Evolutionary conservation across 164 flowering plant genomes (phyloP), one percentile per base, ranked within the genome.

Genomic region (Santalum album): DNA sequence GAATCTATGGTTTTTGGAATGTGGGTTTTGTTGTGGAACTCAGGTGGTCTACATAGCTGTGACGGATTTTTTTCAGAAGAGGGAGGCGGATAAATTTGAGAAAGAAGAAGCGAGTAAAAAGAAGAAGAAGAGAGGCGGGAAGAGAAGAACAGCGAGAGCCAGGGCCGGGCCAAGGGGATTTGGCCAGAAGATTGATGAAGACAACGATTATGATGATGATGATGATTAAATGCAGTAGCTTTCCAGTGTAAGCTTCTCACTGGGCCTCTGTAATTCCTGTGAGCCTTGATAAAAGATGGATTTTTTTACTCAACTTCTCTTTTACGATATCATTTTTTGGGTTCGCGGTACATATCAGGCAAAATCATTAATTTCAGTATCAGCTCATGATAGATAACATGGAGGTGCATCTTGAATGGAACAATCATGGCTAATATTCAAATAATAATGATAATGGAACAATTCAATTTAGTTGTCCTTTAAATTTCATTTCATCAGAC

Each of bases 41-140:
- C 78, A 89, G 96, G 89, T 83, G 17, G 54, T 86, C 46, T 85
- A 85, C 70, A 69, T 88, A 43, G 91, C 56, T 12, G 94, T 82
- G 57, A 77, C 82, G 12, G 94, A 89, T 70, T 89, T 78, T 71
- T 61, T 89, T 75, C 73, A 73, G 78, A 89, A 83, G 56, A 82
- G 95, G 62, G 95, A 86, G 65, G 68, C 53, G 44, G 89, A 86
- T 51, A 86, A 82, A 69, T 79, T 84, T 58, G 84, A 80, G 78
- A 83, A 80, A 54, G 95, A 82, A 66, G 85, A 78, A 53, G 75
- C 75, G 2, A 76, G 72, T 19, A 74, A 64, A 70, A 83, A 77
- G 75, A 72, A 71, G 68, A 77, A 69, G 51, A 42, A 38, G 42
- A n/a, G n/a, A n/a, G 6, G 73, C 27, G 69, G 73, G 63, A 78